Evolutionary conservation across 352 stramenopile genomes (phyloP).

Genomic region (Phytopythium kandeliae): DNA sequence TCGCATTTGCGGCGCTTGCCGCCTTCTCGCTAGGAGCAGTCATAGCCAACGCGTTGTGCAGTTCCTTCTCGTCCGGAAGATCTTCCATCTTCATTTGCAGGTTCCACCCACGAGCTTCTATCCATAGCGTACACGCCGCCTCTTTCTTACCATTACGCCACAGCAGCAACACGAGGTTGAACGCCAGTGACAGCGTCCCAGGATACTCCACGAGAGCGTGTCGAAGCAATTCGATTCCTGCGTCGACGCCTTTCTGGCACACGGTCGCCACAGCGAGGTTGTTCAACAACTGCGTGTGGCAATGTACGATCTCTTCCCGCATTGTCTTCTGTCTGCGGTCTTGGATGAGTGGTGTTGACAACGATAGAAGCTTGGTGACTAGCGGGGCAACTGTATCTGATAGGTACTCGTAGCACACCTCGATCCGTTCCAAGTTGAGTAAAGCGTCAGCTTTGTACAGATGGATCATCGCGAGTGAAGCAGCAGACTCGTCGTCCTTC

Average conservation of each 20-base stretch:
- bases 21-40: constrained; percentile 15
- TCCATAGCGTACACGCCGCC: constrained; percentile 56
- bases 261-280: constrained; percentile 58
- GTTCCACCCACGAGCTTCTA: constrained; percentile 53
- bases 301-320: constrained; percentile 22
- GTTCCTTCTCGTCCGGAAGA: constrained; percentile 12
- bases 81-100: constrained; percentile 23
- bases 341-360: background rate
- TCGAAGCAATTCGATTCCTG: constrained; percentile 35
- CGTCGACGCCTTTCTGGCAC: constrained; percentile 32
- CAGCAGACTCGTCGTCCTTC: background rate
- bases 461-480: constrained; percentile 21
- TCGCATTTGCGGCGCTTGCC: constrained; percentile 11
- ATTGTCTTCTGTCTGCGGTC: background rate
- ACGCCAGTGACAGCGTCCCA: constrained; percentile 32
- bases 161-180: constrained; percentile 75
- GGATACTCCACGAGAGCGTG: constrained; percentile 39
- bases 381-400: constrained; percentile 23
- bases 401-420: constrained; percentile 47
- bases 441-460: constrained; percentile 75
- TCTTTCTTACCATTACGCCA: constrained; percentile 47
- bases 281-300: constrained; percentile 63
- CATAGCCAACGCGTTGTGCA: constrained; percentile 14
- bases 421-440: constrained; percentile 65
- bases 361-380: constrained; percentile 8